Percentiles rank a stretch among this genome's conserved stretches.
phyloP scores from a whole-genome alignment of 345 rosid genomes.

The Anacardium occidentale region DNA sequence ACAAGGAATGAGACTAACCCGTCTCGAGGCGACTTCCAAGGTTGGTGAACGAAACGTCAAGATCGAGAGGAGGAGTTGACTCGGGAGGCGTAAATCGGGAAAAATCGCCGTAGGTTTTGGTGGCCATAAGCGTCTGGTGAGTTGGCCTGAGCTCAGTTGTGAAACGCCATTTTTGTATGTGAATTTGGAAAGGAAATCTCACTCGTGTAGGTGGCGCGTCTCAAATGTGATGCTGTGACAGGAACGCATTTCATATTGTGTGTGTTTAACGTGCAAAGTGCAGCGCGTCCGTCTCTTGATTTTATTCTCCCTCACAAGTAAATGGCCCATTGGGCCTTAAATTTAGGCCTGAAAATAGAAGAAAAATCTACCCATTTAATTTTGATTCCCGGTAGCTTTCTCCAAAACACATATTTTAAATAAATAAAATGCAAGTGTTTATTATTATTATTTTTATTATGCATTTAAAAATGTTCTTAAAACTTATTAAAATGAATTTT shows the following conservation, averaged over 20 bases:
- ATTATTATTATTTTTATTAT: too few relatives aligned
- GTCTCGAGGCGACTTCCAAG: neutral
- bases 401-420: too few relatives aligned
- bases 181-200: neutral
- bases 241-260: neutral
- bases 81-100: slow-evolving; percentile 12
- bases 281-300: neutral
- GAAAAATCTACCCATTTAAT: neutral
- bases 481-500: neutral
- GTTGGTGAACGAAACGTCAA: neutral
- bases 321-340: neutral
- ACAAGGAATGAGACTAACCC: neutral
- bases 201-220: slow-evolving; percentile 2
- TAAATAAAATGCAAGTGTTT: too few relatives aligned
- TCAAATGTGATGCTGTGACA: too few relatives aligned
- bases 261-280: neutral
- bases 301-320: neutral
- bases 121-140: slow-evolving; percentile 37
- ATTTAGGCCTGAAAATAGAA: neutral
- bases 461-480: too few relatives aligned
- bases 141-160: neutral
- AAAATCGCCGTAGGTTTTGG: slow-evolving; percentile 19
- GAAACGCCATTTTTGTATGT: neutral
- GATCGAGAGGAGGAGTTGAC: slow-evolving; percentile 10
- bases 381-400: neutral